Evolutionary conservation across 2,329 filamentous ascomycete species (phyloP).

Genomic region (Tolypocladium ovalisporum): DNA sequence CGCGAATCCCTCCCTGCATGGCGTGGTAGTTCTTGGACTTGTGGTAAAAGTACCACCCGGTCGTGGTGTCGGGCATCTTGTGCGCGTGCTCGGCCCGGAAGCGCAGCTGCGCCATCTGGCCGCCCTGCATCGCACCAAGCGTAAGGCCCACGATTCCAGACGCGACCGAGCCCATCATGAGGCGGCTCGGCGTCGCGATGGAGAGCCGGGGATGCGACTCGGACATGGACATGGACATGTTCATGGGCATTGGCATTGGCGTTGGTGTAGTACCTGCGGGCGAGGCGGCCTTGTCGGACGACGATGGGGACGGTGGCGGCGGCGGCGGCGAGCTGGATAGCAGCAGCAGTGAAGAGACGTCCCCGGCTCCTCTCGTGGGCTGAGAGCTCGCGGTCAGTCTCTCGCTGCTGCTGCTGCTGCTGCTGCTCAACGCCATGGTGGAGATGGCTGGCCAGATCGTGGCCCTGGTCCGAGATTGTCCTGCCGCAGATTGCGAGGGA

Average conservation of each 20-base stretch:
- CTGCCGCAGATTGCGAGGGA: background rate
- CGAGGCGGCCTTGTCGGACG: background rate
- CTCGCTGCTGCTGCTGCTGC: background rate
- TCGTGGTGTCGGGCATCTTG: constrained; percentile 70
- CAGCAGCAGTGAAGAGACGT: background rate
- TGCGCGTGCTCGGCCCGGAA: constrained; percentile 97
- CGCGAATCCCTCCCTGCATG: constrained; percentile 64
- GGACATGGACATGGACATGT: background rate
- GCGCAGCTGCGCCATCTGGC: constrained; percentile 62
- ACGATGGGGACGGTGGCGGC: background rate
- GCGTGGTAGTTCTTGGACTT: constrained; percentile 94
- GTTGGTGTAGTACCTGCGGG: background rate
- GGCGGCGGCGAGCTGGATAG: background rate
- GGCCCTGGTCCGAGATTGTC: background rate
- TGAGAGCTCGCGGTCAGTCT: background rate
- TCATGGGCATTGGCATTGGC: background rate
- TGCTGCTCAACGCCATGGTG: background rate
- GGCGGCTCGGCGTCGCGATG: constrained; percentile 52
- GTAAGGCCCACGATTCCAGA: constrained; percentile 59
- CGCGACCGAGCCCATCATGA: constrained; percentile 51
- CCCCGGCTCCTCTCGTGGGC: background rate
- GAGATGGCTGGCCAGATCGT: background rate
- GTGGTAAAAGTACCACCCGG: constrained; percentile 97
- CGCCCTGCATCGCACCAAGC: constrained; percentile 63
- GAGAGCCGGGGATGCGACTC: constrained; percentile 39